Percentiles rank a stretch among this genome's conserved stretches.
Evolutionary conservation across 225 moss, liverwort and hornwort species (phyloP).

Genomic region (Sphagnum tenellum): DNA sequence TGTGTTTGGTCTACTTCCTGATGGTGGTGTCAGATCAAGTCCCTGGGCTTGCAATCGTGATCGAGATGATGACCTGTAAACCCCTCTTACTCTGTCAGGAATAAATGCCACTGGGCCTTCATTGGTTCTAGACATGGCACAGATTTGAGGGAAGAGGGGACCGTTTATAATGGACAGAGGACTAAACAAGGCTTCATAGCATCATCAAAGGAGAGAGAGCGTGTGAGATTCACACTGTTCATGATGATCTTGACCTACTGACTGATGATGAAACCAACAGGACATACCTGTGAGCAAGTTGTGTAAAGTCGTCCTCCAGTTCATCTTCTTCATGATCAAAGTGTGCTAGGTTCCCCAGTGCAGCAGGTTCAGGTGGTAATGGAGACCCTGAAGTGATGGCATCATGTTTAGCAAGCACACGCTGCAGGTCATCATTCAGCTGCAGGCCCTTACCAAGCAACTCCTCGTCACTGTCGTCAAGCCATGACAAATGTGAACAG

Average conservation of each 20-base stretch:
- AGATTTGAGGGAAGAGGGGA: no score
- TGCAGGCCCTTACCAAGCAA: slow-evolving; percentile 66
- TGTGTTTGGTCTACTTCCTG: slow-evolving; percentile 7
- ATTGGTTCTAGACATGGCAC: no score
- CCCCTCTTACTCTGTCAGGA: no score
- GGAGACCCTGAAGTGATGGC: slow-evolving; percentile 70
- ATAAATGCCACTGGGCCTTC: no score
- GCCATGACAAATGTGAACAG: no score
- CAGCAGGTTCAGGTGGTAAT: slow-evolving; percentile 42
- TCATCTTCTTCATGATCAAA: slow-evolving; percentile 39
- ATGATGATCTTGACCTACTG: no score
- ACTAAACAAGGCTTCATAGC: no score
- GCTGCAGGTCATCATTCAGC: slow-evolving; percentile 86
- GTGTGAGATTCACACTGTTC: no score
- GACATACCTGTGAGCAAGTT: slow-evolving; percentile 56
- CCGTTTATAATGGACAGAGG: no score
- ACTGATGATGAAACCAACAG: no score
- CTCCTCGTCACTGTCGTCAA: slow-evolving; percentile 65
- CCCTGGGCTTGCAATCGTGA: slow-evolving; percentile 11
- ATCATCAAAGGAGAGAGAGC: no score
- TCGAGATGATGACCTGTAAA: slow-evolving; percentile 15
- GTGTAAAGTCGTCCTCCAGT: slow-evolving; percentile 43
- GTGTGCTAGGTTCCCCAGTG: slow-evolving; percentile 16
- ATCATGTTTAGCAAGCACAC: slow-evolving; percentile 77
- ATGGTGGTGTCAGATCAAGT: slow-evolving; percentile 7